Percentiles rank a stretch among this genome's conserved stretches.
These are phyloP conservation scores for Pseudogymnoascus sp. DNA, from an alignment of 2,329 filamentous ascomycete species.

Conservation along the genomic window DNA sequence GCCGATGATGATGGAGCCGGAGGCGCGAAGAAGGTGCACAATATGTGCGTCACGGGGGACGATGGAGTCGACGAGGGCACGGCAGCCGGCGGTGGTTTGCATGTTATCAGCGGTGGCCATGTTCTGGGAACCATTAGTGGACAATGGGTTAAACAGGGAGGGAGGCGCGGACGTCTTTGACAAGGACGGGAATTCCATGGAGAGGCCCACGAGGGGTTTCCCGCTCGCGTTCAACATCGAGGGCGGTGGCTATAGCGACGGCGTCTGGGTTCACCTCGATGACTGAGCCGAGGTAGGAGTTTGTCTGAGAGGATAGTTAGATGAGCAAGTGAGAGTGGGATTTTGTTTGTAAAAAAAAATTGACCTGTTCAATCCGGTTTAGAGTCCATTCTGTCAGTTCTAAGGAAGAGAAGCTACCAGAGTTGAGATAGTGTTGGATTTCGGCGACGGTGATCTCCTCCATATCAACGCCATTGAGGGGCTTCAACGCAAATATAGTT, in stretches of 20 bases:
- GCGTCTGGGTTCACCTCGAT: conserved; percentile 23
- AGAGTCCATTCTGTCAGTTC: conserved; percentile 8
- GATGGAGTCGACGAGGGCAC: conserved; percentile 44
- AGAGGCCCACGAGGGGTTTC: conserved; percentile 30
- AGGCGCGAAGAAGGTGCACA: conserved; percentile 49
- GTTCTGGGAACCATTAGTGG: conserved; percentile 27
- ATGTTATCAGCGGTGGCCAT: conserved; percentile 48
- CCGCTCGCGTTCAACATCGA: conserved; percentile 17
- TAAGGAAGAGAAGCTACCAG: not conserved
- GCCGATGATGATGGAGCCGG: conserved; percentile 56
- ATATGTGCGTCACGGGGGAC: conserved; percentile 47
- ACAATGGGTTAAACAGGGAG: not conserved
- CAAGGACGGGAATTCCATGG: conserved; percentile 49
- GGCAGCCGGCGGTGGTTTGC: conserved; percentile 51
- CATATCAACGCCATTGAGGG: conserved; percentile 4
- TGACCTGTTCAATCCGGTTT: not conserved
- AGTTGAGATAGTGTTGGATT: not conserved
- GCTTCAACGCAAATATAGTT: not conserved
- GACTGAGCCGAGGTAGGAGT: conserved; percentile 15
- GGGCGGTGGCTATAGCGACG: conserved; percentile 14
- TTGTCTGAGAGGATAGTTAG: not conserved
- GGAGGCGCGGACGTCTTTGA: conserved; percentile 37
- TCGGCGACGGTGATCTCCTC: conserved; percentile 7
- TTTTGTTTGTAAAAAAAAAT: not conserved
- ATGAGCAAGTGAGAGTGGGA: not conserved